Base-by-base conservation (phyloP, 208 protist genomes). In the Herpetomonas samuelpessoai region DNA sequence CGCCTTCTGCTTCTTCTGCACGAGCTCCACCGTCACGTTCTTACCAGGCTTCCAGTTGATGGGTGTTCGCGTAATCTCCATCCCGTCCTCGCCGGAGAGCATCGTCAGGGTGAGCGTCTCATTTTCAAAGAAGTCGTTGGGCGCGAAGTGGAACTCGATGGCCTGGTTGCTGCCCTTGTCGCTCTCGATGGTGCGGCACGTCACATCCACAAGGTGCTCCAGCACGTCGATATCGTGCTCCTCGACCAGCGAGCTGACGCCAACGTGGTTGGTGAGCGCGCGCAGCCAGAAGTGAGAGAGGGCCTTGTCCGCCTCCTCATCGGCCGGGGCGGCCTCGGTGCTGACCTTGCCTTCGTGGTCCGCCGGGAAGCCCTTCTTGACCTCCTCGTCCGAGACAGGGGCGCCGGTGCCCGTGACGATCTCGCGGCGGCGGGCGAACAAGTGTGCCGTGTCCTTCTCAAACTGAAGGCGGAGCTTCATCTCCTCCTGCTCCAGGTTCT, bases 11-110 rank as follows among this genome's bases (percentile, higher is more conserved):
- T 85, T 95, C 68, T 83, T 83, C 44, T 57, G 65, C 47, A 86
- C 46, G 28, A 51, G 79, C 52, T 71, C 49, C 61, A 86, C 72
- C 38, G 77, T 92, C 24, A 91, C 72, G 56, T 95, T 77, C 63
- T 91, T 88, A 7, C 88, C 88, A 9, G 68, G 52, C 59, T 91
- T 92, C 89, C 85, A 93, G 50, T 81, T 91, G 66, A 88, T 68
- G 9, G 80, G 61, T 7, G 77, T 75, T 31, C 86, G 67, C 53
- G 69, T 71, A 26, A 95, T 65, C 39, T 65, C 64, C 35, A 62
- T 62, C 16, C 46, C 62, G 38, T 76, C 64, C 1, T 88, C 82
- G 29, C 68, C 62, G 50, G 76, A 57, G n/a, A 59, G 41, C 48
- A 92, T 56, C 22, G 79, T 73, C 10, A 91, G 58, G 45, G 81